Percentiles rank a stretch among this genome's conserved stretches.
Conservation (phyloP, 345 rosid genomes). For the Eucalyptus tenuipes region DNA sequence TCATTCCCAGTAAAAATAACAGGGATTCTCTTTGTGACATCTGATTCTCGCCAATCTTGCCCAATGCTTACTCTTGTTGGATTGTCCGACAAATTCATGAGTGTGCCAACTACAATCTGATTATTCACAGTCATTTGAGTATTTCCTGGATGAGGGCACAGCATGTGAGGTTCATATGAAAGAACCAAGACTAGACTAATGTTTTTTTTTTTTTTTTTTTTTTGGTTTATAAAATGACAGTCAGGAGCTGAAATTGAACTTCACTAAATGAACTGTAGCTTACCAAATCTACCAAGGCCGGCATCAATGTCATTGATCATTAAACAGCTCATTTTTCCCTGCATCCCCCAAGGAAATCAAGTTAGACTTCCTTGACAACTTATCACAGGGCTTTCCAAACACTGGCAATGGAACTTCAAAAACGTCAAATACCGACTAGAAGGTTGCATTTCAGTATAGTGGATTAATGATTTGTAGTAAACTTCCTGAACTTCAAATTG, state of each 20-base stretch:
- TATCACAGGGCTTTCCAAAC: not conserved
- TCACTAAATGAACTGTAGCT: conserved; percentile 1
- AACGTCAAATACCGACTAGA: not conserved
- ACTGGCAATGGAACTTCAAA: not conserved
- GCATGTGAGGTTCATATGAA: not conserved
- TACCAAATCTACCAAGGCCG: conserved; percentile 97
- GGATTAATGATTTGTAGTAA: not conserved
- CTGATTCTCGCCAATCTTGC: conserved; percentile 91
- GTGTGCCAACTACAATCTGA: conserved; percentile 85
- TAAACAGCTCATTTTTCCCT: conserved; percentile 98
- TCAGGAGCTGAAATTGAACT: not conserved
- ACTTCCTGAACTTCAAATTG: not conserved
- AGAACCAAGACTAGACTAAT: not conserved
- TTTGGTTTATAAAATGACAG: not conserved
- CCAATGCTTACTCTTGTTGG: conserved; percentile 95
- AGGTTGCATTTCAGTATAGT: not conserved
- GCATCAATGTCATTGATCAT: conserved; percentile 97
- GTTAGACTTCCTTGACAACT: not conserved
- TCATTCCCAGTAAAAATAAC: conserved; percentile 89
- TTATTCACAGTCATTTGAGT: conserved; percentile 95
- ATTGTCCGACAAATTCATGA: conserved; percentile 87
- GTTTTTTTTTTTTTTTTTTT: not conserved
- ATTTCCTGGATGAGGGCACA: conserved; percentile 33
- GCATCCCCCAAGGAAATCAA: conserved; percentile 12
- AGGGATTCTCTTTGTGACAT: conserved; percentile 71